These are phyloP conservation scores for Babesia ovis DNA, from an alignment of 169 alveolate genomes.

Conservation along the genomic window DNA sequence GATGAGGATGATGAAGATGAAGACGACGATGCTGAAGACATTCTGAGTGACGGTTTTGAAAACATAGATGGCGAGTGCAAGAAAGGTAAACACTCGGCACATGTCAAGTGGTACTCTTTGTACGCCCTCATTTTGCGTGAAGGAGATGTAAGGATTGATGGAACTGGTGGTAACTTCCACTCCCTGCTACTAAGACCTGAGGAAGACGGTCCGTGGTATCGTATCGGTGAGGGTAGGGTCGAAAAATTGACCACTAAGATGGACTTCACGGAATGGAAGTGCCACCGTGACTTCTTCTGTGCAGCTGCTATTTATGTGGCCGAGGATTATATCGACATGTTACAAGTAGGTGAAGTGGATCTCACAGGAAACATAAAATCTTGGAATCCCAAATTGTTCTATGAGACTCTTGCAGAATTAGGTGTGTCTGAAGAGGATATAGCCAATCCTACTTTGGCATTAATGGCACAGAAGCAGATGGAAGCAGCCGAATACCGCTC, in stretches of 20 bases:
- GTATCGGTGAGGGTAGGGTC: slow-evolving; percentile 83
- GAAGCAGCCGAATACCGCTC: not conserved
- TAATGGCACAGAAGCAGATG: not conserved
- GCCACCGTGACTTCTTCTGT: slow-evolving; percentile 88
- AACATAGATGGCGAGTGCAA: slow-evolving; percentile 20
- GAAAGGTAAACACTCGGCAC: slow-evolving; percentile 58
- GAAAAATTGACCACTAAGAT: slow-evolving; percentile 77
- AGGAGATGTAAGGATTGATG: slow-evolving; percentile 73
- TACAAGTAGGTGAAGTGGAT: slow-evolving; percentile 81
- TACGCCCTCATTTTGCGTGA: slow-evolving; percentile 79
- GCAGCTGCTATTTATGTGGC: slow-evolving; percentile 87
- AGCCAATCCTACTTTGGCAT: slow-evolving; percentile 7
- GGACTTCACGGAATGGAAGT: slow-evolving; percentile 90
- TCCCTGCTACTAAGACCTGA: slow-evolving; percentile 85
- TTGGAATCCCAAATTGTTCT: slow-evolving; percentile 76
- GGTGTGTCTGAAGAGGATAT: slow-evolving; percentile 78
- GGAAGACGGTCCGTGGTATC: slow-evolving; percentile 89
- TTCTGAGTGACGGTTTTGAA: slow-evolving; percentile 8
- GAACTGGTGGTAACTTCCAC: slow-evolving; percentile 59
- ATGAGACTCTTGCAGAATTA: slow-evolving; percentile 71
- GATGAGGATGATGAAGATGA: slow-evolving; percentile 56
- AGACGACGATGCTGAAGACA: slow-evolving; percentile 24
- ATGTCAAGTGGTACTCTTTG: slow-evolving; percentile 80
- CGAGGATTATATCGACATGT: slow-evolving; percentile 85
- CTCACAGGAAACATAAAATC: slow-evolving; percentile 72